Percentiles rank a stretch among this genome's conserved stretches.
phyloP scores from a whole-genome alignment of 306 rosid genomes.

The Rosa rugosa region DNA sequence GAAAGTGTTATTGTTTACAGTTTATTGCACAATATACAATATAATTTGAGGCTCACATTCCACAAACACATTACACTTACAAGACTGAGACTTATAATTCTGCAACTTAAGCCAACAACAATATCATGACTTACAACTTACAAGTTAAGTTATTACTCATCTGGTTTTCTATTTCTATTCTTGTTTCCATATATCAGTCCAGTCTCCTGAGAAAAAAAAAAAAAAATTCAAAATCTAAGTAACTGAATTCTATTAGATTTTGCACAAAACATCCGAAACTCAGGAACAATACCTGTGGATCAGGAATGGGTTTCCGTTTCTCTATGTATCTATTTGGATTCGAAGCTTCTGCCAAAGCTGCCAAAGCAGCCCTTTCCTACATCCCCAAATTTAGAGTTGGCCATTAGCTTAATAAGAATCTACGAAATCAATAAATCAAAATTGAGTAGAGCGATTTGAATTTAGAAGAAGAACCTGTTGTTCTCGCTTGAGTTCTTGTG shows the following conservation, averaged over 20 bases:
- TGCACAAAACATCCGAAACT: not conserved
- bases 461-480: constrained; percentile 46
- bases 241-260: not conserved
- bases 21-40: constrained; percentile 9
- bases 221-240: not conserved
- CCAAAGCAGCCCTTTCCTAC: constrained; percentile 70
- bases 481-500: constrained; percentile 77
- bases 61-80: constrained; percentile 1
- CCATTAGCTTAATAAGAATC: not conserved
- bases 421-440: not conserved
- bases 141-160: constrained; percentile 32
- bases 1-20: not conserved
- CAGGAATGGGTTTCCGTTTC: constrained; percentile 82
- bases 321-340: constrained; percentile 70
- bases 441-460: not conserved
- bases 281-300: constrained; percentile 60
- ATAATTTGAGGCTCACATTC: not conserved
- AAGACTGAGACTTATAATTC: not conserved
- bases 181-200: constrained; percentile 83
- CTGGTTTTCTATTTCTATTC: constrained; percentile 34
- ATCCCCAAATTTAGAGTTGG: not conserved
- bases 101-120: not conserved
- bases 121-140: not conserved
- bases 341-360: constrained; percentile 54
- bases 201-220: constrained; percentile 42